Conservation (phyloP, 352 stramenopile species). For the Globisporangium cederbergense region DNA sequence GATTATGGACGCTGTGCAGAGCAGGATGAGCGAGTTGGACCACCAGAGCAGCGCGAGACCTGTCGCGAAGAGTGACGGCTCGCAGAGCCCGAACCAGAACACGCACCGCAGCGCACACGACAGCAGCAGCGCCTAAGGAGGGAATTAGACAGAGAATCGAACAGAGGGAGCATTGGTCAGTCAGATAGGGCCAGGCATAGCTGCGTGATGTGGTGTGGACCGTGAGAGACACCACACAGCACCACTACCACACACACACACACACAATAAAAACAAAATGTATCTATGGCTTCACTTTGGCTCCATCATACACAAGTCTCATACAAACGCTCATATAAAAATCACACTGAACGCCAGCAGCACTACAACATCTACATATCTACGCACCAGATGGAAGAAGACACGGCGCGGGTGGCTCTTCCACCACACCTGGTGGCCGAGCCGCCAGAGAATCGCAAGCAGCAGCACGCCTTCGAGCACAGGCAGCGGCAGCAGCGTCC, state of each 20-base stretch:
- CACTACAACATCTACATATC: not conserved
- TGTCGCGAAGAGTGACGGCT: conserved; percentile 22
- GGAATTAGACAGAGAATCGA: conserved; percentile 7
- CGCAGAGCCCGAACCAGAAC: conserved; percentile 44
- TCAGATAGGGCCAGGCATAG: not conserved
- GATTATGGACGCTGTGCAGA: conserved; percentile 65
- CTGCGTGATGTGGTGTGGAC: too few relatives aligned
- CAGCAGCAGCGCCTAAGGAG: conserved; percentile 35
- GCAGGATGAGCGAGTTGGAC: conserved; percentile 61
- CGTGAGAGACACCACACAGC: too few relatives aligned
- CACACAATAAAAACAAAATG: conserved; percentile 2
- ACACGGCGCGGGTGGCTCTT: conserved; percentile 52
- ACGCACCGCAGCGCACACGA: conserved; percentile 38
- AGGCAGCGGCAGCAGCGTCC: conserved; percentile 43
- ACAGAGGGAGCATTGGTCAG: not conserved
- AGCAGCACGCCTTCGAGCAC: conserved; percentile 40
- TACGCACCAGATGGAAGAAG: conserved; percentile 52
- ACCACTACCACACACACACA: not conserved
- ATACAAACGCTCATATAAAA: not conserved
- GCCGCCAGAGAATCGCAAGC: conserved; percentile 48
- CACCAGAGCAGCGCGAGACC: conserved; percentile 47
- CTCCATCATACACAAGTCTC: not conserved
- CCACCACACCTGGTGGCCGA: conserved; percentile 60
- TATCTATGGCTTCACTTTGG: conserved; percentile 15
- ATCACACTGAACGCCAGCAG: not conserved